Evolutionary conservation across 352 stramenopile genomes (phyloP).

Genomic region (Pythium aristosporum): DNA sequence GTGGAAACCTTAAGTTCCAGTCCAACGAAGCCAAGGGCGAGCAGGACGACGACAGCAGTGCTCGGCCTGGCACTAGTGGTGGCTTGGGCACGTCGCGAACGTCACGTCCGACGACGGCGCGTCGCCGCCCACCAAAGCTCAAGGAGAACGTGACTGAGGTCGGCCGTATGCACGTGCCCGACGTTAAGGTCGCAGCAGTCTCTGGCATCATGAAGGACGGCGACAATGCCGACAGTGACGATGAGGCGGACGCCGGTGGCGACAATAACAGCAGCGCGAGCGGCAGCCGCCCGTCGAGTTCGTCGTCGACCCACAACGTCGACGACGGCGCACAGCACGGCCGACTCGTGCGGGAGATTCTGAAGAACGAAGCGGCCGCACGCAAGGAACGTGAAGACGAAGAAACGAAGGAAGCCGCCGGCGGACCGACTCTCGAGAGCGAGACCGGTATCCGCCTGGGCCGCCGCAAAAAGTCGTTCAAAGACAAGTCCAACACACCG

Average conservation of each 20-base stretch:
- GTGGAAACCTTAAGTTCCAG: slow-evolving; percentile 44
- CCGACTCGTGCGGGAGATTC: slow-evolving; percentile 79
- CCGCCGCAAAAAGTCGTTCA: slow-evolving; percentile 78
- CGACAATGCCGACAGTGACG: slow-evolving; percentile 77
- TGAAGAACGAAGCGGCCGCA: slow-evolving; percentile 78
- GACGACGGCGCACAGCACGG: slow-evolving; percentile 54
- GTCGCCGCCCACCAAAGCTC: slow-evolving; percentile 82
- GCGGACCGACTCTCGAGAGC: slow-evolving; percentile 38
- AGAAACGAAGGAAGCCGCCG: slow-evolving; percentile 36
- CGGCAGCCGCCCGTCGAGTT: slow-evolving; percentile 27
- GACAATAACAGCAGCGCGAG: slow-evolving; percentile 34
- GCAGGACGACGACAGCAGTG: slow-evolving; percentile 29
- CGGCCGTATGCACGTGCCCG: slow-evolving; percentile 59
- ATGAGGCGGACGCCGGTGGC: slow-evolving; percentile 45
- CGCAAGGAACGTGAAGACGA: slow-evolving; percentile 69
- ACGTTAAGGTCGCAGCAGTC: slow-evolving; percentile 77
- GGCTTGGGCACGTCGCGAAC: slow-evolving; percentile 61
- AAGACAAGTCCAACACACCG: slow-evolving; percentile 72
- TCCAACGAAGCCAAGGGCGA: slow-evolving; percentile 35
- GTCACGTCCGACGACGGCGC: slow-evolving; percentile 80
- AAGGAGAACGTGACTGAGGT: slow-evolving; percentile 88
- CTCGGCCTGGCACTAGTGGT: slow-evolving; percentile 46
- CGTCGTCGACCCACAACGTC: slow-evolving; percentile 25
- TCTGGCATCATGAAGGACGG: slow-evolving; percentile 84
- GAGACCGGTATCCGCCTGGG: slow-evolving; percentile 78